Base-by-base conservation (phyloP, 2,329 filamentous ascomycete genomes). In the Amauroascus niger region DNA sequence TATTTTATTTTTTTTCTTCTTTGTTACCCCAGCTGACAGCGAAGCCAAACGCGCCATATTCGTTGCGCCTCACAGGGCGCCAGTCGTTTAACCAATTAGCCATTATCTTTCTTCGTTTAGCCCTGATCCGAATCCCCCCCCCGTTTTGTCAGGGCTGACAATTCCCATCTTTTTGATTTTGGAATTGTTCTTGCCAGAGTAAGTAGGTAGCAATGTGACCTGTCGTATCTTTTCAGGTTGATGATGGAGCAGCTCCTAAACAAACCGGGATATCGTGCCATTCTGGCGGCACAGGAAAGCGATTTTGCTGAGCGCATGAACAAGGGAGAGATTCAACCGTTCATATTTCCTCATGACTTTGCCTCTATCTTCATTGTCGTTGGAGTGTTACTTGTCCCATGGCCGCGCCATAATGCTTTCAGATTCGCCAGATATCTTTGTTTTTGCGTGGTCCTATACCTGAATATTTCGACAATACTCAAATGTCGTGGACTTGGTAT, bases 321-420 rank as follows among this genome's bases (percentile, higher is more conserved):
- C 33, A 54, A 62, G 33, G 67, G 69, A 20, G 51, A 61, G 8
- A 62, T 62, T 18, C 64, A 63, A 20, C 69, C 69, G 3, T 54
- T 71, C 1, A 62, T 71, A 9, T 55, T 72, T n/a, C 70, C 66
- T 50, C 64, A 68, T 52, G 55, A 65, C n/a, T 40, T 69, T 22
- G 33, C 64, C 1, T 63, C 66, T 28, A 55, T 64, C 11, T 52
- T 61, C 20, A 56, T 71, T 32, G 62, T 77, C 6, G 62, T 80
- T n/a, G 52, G 72, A 9, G 78, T 77, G 53, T 69, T 81, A 14
- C 64, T 79, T 6, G 66, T 80, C 50, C 74, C 77, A n/a, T 72
- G 75, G 56, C 67, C 67, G 40, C 66, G 67, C 28, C 67, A 22
- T 58, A 47, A 44, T 28, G 59, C 59, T 24, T 61, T 62, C 7